A percentile compares a stretch with the other conserved stretches of the same genome.
Conservation (phyloP, 441 rosid species). For the Adansonia grandidieri region DNA sequence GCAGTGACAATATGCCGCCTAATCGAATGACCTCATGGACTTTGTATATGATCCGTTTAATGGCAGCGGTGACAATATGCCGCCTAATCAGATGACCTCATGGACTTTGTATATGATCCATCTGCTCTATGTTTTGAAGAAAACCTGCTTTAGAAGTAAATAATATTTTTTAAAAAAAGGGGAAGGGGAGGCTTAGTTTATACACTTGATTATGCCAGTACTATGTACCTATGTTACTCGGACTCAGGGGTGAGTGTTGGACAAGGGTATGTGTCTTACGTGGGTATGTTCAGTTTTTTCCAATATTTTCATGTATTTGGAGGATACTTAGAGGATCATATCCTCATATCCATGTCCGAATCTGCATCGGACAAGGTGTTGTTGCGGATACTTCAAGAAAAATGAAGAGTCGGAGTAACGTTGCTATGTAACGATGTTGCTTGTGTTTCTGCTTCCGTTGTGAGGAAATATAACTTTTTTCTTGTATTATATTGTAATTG, state of each 20-base stretch:
- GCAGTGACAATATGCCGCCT: background rate
- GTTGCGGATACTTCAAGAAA: too few relatives aligned
- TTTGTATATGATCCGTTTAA: background rate
- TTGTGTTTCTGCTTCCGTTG: background rate
- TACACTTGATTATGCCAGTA: background rate
- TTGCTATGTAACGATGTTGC: background rate
- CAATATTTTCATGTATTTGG: too few relatives aligned
- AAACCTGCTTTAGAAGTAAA: background rate
- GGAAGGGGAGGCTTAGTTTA: background rate
- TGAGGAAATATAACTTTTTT: background rate
- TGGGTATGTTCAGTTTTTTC: too few relatives aligned
- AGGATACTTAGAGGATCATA: too few relatives aligned
- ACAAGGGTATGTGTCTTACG: too few relatives aligned
- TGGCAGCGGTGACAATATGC: background rate
- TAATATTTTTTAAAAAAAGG: background rate
- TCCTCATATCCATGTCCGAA: too few relatives aligned
- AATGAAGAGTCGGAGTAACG: too few relatives aligned
- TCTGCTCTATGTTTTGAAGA: background rate
- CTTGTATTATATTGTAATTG: slow-evolving; percentile 24
- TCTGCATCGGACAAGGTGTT: too few relatives aligned
- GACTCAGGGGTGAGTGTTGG: too few relatives aligned
- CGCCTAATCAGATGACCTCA: background rate
- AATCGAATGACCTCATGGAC: background rate
- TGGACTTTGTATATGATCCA: background rate
- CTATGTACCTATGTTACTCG: background rate